Base-by-base conservation (phyloP, 805 yeast species). In the Clavispora fructus region DNA sequence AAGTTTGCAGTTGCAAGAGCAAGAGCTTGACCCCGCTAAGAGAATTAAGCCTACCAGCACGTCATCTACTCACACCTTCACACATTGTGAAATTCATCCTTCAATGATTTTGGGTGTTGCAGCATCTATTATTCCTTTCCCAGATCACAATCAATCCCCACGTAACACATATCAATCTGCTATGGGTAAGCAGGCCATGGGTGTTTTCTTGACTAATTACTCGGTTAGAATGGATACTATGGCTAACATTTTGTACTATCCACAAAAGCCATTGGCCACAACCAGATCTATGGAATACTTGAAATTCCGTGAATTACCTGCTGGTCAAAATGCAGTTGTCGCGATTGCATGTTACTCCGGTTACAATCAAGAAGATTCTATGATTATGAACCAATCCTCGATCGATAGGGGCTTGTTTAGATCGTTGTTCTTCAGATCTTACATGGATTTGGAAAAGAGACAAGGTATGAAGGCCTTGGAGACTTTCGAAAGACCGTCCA, bases 151-250 rank as follows among this genome's bases (percentile, higher is more conserved):
- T 69, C 99, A 94, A 75, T 91, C 97, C 50, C 99, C 99, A 50
- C 92, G 99, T 83, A 94, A 94, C 65, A 94, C 99, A 4, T 94
- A 94, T 69, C 99, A 94, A 74, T 91, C 97, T 65, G 99, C 99
- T 53, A 94, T 94, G 99, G 99, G 99, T 82, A 94, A 94, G 70
- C 99, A 94, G 73, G 99, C 99, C 47, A 94, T 94, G 99, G 99
- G 99, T 64, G 98, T 94, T 9, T 92, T 87, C 68, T 77, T 92
- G 60, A 94, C 99, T 5, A 94, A 94, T 63, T 94, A 92, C 67
- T 80, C 85, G 48, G 96, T 92, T 44, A 87, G 99, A 72, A 94
- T 94, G 99, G 99, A 94, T 69, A 94, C 99, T 1, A 94, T 94
- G 99, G 97, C 99, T 9, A 94, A 94, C 63, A 92, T 94, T 58